phyloP scores from a whole-genome alignment of 225 moss, liverwort and hornwort genomes.

The Ulota crispa region DNA sequence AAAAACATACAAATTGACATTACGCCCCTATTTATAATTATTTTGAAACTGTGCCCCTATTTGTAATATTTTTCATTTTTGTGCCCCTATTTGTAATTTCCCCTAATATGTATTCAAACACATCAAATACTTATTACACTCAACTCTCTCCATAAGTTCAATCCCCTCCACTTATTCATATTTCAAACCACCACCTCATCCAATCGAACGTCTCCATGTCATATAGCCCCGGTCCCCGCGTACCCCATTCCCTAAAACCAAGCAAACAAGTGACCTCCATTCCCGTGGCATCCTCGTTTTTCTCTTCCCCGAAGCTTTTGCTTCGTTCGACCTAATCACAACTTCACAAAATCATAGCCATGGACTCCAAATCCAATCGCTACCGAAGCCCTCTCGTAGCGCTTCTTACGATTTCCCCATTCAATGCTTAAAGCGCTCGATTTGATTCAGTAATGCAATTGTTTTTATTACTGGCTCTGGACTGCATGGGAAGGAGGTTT shows the following conservation, averaged over 20 bases:
- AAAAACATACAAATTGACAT: too few relatives aligned
- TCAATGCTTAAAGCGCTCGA: neutral
- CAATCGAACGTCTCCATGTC: neutral
- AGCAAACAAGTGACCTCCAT: neutral
- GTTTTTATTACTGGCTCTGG: too few relatives aligned
- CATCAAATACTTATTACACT: too few relatives aligned
- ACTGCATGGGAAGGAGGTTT: too few relatives aligned
- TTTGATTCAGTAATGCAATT: neutral
- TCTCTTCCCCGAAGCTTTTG: neutral
- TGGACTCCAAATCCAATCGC: neutral
- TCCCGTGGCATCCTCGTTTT: too few relatives aligned
- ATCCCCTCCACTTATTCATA: neutral
- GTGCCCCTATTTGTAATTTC: too few relatives aligned
- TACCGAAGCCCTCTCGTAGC: neutral
- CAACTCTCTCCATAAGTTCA: neutral
- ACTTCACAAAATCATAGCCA: neutral
- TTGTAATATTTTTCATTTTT: too few relatives aligned
- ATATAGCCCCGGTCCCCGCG: neutral
- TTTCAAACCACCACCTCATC: neutral
- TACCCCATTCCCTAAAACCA: neutral
- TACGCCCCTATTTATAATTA: too few relatives aligned
- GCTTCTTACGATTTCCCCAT: too few relatives aligned
- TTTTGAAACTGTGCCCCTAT: too few relatives aligned
- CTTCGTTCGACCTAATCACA: neutral
- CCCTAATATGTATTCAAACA: too few relatives aligned